These are phyloP conservation scores for Coemansia furcata DNA, from an alignment of 192 early-diverging fungal species.

Conservation along the genomic window DNA sequence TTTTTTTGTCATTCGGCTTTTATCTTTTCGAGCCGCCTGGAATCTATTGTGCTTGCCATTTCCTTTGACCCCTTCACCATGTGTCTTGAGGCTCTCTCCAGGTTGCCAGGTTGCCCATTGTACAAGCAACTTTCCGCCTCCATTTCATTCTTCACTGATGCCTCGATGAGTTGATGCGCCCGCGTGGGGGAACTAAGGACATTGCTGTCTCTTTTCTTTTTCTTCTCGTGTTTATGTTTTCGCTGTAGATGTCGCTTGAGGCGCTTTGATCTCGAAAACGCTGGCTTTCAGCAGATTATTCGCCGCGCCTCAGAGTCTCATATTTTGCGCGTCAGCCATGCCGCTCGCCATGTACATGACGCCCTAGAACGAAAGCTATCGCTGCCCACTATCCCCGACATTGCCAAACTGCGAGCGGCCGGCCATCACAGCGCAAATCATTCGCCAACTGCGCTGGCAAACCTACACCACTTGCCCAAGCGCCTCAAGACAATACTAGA, in stretches of 20 bases:
- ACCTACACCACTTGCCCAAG: conserved; percentile 40
- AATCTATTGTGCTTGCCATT: neutral
- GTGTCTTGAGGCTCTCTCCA: neutral
- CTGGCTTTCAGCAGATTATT: conserved; percentile 36
- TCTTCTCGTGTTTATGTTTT: neutral
- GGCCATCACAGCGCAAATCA: neutral
- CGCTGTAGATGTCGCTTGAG: conserved; percentile 44
- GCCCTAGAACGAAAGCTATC: conserved; percentile 50
- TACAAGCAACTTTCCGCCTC: neutral
- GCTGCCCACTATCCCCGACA: conserved; percentile 46
- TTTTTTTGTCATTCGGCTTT: conserved; percentile 3
- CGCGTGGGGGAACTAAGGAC: neutral
- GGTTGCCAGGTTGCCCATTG: neutral
- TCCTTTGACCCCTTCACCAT: neutral
- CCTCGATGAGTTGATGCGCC: neutral
- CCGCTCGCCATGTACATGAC: conserved; percentile 34
- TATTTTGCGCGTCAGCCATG: conserved; percentile 30
- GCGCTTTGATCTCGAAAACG: conserved; percentile 41
- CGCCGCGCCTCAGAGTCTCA: conserved; percentile 52
- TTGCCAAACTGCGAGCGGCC: conserved; percentile 31
- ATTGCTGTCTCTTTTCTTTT: neutral
- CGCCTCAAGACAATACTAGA: conserved; percentile 51
- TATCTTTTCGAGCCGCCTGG: neutral
- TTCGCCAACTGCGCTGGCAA: conserved; percentile 3
- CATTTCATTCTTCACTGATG: neutral